A percentile compares a stretch with the other conserved stretches of the same genome.
phyloP scores from a whole-genome alignment of 202 grass and related monocot genomes.

The Panicum hallii region DNA sequence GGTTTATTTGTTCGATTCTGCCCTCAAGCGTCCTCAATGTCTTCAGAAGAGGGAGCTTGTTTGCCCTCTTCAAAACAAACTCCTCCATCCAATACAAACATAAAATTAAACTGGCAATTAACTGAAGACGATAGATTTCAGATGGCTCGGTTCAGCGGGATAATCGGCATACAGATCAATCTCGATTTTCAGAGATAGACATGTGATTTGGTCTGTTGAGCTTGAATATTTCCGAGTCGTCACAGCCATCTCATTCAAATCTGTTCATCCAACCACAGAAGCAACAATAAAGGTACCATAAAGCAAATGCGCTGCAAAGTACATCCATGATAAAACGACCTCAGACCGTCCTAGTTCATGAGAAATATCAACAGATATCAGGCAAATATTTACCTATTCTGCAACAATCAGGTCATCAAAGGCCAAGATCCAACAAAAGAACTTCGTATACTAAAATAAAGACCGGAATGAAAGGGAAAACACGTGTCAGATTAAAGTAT shows the following conservation, averaged over 20 bases:
- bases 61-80: constrained; percentile 69
- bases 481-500: constrained; percentile 47
- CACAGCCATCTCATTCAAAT: constrained; percentile 47
- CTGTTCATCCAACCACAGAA: neutral
- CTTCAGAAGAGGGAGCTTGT: constrained; percentile 97
- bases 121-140: neutral
- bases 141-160: constrained; percentile 79
- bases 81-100: neutral
- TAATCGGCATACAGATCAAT: constrained; percentile 72
- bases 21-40: constrained; percentile 76
- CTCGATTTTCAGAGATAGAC: constrained; percentile 44
- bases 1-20: constrained; percentile 87
- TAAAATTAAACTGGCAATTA: neutral
- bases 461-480: neutral
- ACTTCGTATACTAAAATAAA: neutral
- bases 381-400: constrained; percentile 37
- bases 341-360: constrained; percentile 70
- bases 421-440: neutral
- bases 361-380: constrained; percentile 32
- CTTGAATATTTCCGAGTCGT: constrained; percentile 84
- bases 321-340: neutral
- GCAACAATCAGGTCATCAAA: constrained; percentile 56
- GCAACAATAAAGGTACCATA: neutral
- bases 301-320: neutral
- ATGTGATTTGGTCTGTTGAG: constrained; percentile 98